Conservation (phyloP, 257 asterid genomes). For the Solanum pinnatisectum region DNA sequence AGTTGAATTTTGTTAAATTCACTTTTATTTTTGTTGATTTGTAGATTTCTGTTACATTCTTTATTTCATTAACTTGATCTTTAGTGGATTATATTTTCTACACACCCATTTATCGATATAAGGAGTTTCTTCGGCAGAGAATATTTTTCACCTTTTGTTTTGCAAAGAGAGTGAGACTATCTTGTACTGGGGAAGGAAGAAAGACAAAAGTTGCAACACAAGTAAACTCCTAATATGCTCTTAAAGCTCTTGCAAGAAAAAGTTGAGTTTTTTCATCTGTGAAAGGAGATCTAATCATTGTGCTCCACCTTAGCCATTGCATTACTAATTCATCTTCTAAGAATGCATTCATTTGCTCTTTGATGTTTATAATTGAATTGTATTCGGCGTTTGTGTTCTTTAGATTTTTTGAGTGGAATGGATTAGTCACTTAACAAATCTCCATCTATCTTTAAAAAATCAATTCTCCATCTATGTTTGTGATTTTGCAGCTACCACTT, state of each 20-base stretch:
- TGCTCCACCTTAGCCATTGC: neutral
- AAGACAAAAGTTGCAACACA: neutral
- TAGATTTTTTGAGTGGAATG: neutral
- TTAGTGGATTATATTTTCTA: neutral
- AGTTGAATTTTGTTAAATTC: neutral
- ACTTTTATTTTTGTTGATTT: neutral
- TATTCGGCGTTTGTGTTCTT: neutral
- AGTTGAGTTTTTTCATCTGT: neutral
- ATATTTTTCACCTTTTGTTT: neutral
- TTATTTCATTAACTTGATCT: neutral
- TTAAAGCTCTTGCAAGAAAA: neutral
- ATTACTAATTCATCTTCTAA: neutral
- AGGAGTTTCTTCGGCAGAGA: neutral
- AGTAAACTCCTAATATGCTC: neutral
- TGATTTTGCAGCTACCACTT: constrained; percentile 17
- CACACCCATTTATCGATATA: neutral
- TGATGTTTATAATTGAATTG: neutral
- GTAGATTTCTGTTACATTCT: neutral
- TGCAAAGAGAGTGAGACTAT: neutral
- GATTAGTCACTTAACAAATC: neutral
- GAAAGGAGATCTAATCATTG: neutral
- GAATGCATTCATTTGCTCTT: neutral
- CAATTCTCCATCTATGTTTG: neutral
- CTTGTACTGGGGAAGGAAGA: neutral
- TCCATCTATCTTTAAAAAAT: neutral